Evolutionary conservation across 768 basidiomycete genomes (phyloP), one percentile per base, ranked within the genome.

Genomic region (Tephrocybe sp.): DNA sequence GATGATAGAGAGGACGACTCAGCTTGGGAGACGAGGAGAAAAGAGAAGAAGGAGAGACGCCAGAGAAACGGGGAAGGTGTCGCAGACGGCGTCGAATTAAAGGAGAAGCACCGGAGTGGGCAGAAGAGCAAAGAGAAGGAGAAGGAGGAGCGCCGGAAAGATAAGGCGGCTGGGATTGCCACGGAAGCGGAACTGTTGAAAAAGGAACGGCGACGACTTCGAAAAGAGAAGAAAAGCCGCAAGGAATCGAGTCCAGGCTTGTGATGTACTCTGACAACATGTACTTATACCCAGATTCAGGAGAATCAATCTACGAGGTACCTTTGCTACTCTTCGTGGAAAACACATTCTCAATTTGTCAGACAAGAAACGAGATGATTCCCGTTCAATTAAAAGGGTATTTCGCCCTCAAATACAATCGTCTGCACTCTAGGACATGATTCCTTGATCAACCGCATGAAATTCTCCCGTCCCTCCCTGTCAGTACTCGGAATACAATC

Each of bases 131-230:
- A 59, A 54, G 59, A 60, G 55, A 40, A 30, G 38, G 48, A 48
- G 57, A 61, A 59, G 47, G 57, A 60, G 44, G 67, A 68, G 54
- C 61, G 60, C 45, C 57, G 60, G 47, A 64, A 65, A 47, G 53
- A 52, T 23, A 57, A 53, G 37, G 54, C 51, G 31, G 30, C 16
- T 12, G 37, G 40, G 27, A 37, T 42, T 22, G 51, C 30, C 15
- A 45, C 33, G 19, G 49, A 56, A n/a, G 38, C 50, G 7, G 53
- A 58, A 21, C 24, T 47, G 24, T 45, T 46, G 40, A 59, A 62
- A 50, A 61, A 61, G 46, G 46, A 45, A 15, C 56, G 50, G 39
- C 54, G 60, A 38, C 55, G 50, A 42, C 52, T 54, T 36, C 44
- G 57, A 4, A 52, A 34, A 27, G 57, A 55, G 34, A 56, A 43